Base-by-base conservation (phyloP, 768 basidiomycete species). In the Auricularia heimuer region DNA sequence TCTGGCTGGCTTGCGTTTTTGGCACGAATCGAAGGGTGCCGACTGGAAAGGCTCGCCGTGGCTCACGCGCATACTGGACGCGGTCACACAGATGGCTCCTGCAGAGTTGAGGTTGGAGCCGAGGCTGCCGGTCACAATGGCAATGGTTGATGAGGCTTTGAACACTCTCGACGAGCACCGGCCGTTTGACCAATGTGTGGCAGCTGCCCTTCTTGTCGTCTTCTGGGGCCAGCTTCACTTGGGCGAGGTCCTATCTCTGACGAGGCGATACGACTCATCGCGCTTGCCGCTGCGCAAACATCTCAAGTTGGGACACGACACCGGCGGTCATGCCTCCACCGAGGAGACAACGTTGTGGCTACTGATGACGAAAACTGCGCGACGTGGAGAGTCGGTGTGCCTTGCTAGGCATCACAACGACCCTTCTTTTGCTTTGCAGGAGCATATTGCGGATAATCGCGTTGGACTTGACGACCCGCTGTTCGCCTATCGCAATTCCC, bases 141-240 rank as follows among this genome's bases (percentile, higher is more conserved):
- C 63, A 0, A 77, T 79, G 76, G 69, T 79, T 0, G 47, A 51
- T 18, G 64, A 37, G 1, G 66, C 69, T 0, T 65, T 79, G 0
- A 61, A 67, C 8, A 10, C 61, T 0, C 72, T 80, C 0, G 54
- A 72, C 35, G 60, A 77, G 0, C 4, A 63, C 0, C 62, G 74
- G 8, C 70, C 77, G 0, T 81, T 80, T 62, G 77, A 80, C 62
- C 77, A 78, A 0, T 78, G 76, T 37, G 62, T 79, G 1, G 79
- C 77, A 77, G 77, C 78, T 8, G 47, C 47, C 2, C 11, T 51
- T 1, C 47, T 51, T 4, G 18, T 73, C 62, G 74, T 76, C 0
- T 80, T 81, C 67, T 80, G 73, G 72, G 77, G 78, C 1, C 64
- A 78, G 63, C 75, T 77, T 74, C 68, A 73, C 0, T 76, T 79